These are phyloP conservation scores for Vigna mungo DNA, from an alignment of 306 rosid genomes.

Conservation along the genomic window DNA sequence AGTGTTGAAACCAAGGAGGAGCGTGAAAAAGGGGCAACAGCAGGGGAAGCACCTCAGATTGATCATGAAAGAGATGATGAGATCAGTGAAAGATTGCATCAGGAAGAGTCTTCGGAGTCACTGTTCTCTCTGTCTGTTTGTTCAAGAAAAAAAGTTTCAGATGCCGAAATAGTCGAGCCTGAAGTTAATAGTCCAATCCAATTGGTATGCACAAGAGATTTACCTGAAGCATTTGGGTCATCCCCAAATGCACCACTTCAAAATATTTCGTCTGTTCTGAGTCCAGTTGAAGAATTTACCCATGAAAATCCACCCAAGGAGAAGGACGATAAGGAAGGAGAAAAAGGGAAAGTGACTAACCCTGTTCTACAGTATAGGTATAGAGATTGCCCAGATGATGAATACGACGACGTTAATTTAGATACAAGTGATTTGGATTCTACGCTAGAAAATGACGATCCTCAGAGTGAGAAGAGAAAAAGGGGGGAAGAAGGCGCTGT, in stretches of 20 bases:
- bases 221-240: constrained; percentile 21
- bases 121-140: constrained; percentile 57
- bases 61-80: background rate
- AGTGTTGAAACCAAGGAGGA: constrained; percentile 36
- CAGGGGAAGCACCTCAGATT: constrained; percentile 35
- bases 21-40: constrained; percentile 20
- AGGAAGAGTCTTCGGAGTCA: constrained; percentile 54
- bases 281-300: background rate
- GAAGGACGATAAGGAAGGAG: constrained; percentile 35
- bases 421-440: constrained; percentile 20
- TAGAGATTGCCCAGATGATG: constrained; percentile 43
- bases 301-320: constrained; percentile 8
- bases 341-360: constrained; percentile 3
- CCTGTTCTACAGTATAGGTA: constrained; percentile 30
- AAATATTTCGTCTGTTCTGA: background rate
- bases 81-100: background rate
- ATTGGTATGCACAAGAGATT: constrained; percentile 1
- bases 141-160: constrained; percentile 41
- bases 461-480: background rate
- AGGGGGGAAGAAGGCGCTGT: background rate
- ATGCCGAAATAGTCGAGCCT: background rate
- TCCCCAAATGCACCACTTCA: background rate
- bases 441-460: background rate
- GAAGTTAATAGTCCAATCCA: constrained; percentile 57
- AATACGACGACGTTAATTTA: constrained; percentile 29